Evolutionary conservation across 257 asterid genomes (phyloP).

Genomic region (Solanum gracilifrons): DNA sequence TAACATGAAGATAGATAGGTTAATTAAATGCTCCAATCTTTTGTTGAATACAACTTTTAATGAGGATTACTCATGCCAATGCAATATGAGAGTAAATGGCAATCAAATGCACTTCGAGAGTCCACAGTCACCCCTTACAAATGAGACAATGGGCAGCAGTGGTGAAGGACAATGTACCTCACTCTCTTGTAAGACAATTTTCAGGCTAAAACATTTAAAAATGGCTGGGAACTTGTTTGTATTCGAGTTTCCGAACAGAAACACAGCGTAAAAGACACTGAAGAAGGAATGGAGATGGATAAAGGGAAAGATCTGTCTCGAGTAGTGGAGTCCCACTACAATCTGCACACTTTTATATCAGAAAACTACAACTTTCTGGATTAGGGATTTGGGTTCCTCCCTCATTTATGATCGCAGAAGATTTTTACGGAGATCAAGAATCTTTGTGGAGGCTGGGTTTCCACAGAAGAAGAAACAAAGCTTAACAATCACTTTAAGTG

Average conservation of each 20-base stretch:
- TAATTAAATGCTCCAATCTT: background rate
- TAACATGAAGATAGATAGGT: background rate
- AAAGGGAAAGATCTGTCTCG: background rate
- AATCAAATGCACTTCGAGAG: background rate
- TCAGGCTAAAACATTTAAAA: background rate
- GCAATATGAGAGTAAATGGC: background rate
- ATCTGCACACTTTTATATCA: background rate
- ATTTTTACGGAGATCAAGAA: background rate
- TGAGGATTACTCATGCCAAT: background rate
- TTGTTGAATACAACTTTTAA: background rate
- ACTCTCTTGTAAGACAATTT: background rate
- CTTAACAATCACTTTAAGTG: background rate
- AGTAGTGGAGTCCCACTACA: background rate
- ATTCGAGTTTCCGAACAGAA: background rate
- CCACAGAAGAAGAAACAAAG: background rate
- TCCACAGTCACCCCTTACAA: background rate
- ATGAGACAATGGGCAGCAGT: background rate
- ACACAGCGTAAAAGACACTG: background rate
- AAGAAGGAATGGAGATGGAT: background rate
- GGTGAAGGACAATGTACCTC: background rate
- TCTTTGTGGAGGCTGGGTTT: background rate
- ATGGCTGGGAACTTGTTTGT: background rate
- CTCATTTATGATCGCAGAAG: background rate
- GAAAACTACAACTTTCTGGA: background rate
- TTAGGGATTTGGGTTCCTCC: background rate